These are phyloP conservation scores for Cyclocybe cylindracea DNA, from an alignment of 768 basidiomycete genomes.

Conservation along the genomic window DNA sequence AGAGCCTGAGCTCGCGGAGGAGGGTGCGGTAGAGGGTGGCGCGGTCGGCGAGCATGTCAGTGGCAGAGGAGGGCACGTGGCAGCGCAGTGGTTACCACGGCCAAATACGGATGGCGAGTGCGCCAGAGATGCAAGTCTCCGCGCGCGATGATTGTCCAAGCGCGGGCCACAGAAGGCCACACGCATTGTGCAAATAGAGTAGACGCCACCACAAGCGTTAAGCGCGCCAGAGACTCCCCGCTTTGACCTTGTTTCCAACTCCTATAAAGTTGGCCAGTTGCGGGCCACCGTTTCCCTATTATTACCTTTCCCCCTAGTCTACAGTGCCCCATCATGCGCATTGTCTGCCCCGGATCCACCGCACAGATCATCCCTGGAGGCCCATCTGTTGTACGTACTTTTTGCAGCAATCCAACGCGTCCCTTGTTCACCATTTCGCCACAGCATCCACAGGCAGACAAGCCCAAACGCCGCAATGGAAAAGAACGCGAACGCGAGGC, in stretches of 20 bases:
- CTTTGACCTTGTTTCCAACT: slow-evolving; percentile 13
- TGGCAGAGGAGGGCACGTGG: no score
- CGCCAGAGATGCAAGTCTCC: no score
- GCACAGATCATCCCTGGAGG: neutral
- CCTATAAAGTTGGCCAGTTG: slow-evolving; percentile 10
- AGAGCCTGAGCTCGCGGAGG: slow-evolving; percentile 54
- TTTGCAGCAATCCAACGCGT: no score
- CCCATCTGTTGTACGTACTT: neutral
- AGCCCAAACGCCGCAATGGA: neutral
- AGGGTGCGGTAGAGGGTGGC: slow-evolving; percentile 48
- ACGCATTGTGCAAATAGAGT: neutral
- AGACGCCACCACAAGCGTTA: neutral
- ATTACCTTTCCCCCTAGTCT: neutral
- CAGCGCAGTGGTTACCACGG: slow-evolving; percentile 1
- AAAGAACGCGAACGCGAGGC: neutral
- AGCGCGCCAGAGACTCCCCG: neutral
- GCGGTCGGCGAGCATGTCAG: slow-evolving; percentile 31
- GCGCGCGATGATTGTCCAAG: no score
- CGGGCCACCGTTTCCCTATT: neutral
- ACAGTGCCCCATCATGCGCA: slow-evolving; percentile 5
- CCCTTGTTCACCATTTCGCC: no score
- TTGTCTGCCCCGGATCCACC: slow-evolving; percentile 8
- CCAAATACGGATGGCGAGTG: neutral
- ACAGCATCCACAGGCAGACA: neutral
- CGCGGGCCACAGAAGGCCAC: neutral